phyloP scores from a whole-genome alignment of 169 alveolate genomes.

The Eimeria sp. region DNA sequence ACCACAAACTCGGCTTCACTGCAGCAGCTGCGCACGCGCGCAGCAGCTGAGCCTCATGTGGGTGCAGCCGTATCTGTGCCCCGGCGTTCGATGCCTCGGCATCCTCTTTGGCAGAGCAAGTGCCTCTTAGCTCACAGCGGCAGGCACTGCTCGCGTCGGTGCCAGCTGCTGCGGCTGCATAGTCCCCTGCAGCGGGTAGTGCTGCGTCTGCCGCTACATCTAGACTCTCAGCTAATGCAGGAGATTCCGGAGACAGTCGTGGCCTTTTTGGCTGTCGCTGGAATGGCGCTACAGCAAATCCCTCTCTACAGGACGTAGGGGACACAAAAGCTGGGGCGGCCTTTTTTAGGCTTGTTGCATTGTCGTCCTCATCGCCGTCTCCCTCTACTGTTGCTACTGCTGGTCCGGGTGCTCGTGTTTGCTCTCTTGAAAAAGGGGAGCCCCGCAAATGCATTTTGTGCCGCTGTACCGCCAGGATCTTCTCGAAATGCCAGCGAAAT shows the following conservation, averaged over 20 bases:
- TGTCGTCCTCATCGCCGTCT: not conserved
- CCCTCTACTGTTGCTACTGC: not conserved
- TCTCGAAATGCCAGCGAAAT: not conserved
- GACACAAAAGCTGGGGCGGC: not conserved
- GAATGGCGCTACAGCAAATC: not conserved
- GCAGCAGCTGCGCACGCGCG: constrained; percentile 52
- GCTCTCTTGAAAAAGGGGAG: not conserved
- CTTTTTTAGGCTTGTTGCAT: not conserved
- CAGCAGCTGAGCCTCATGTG: constrained; percentile 63
- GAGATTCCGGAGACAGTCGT: not conserved
- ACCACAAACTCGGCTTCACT: constrained; percentile 14
- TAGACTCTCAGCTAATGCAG: not conserved
- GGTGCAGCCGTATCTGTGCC: not conserved
- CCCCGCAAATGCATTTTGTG: not conserved
- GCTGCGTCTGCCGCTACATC: not conserved
- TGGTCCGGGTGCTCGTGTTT: constrained; percentile 14
- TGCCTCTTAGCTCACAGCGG: not conserved
- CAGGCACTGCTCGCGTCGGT: not conserved
- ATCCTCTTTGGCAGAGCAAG: not conserved
- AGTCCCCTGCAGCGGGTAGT: not conserved
- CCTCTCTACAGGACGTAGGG: not conserved
- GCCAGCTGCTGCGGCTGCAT: not conserved
- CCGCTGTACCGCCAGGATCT: constrained; percentile 28
- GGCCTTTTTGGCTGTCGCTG: not conserved
- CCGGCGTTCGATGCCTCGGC: not conserved